Evolutionary conservation across 1,284 basidiomycete species (phyloP).

Genomic region (Rhizopogon parksii): DNA sequence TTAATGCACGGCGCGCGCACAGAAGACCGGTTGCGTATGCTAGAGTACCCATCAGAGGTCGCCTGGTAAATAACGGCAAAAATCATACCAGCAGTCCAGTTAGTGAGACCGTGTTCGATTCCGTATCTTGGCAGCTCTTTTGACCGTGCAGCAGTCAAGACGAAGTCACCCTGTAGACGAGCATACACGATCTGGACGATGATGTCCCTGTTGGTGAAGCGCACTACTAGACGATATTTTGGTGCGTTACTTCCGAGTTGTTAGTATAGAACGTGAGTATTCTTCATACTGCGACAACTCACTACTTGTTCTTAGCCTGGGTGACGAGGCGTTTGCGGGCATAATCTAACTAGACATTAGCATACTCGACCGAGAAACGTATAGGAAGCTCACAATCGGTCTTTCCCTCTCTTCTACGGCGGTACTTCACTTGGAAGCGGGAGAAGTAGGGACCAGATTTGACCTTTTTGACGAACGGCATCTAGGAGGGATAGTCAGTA

Average conservation of each 20-base stretch:
- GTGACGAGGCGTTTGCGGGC: constrained; percentile 93
- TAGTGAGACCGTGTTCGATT: constrained; percentile 97
- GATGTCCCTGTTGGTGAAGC: constrained; percentile 92
- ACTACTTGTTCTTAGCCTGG: constrained; percentile 99
- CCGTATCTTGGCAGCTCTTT: constrained; percentile 94
- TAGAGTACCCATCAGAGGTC: constrained; percentile 22
- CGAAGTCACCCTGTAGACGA: constrained; percentile 95
- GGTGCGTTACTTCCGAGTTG: constrained; percentile 69
- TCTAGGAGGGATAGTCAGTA: constrained; percentile 37
- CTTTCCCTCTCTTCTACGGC: constrained; percentile 93
- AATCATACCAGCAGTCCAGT: constrained; percentile 86
- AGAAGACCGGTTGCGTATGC: constrained; percentile 98
- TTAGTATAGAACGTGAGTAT: constrained; percentile 9
- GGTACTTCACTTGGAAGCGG: constrained; percentile 96
- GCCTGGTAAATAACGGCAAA: background rate
- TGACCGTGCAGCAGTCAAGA: constrained; percentile 83
- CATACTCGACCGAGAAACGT: background rate
- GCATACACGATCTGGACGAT: constrained; percentile 95
- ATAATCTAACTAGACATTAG: constrained; percentile 60
- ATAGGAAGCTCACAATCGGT: constrained; percentile 77
- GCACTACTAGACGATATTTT: constrained; percentile 97
- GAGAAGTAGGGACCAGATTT: constrained; percentile 95
- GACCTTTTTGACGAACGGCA: constrained; percentile 86
- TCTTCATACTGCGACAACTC: constrained; percentile 11
- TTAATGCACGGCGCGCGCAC: constrained; percentile 89